Percentiles rank a stretch among this genome's conserved stretches.
Evolutionary conservation across 345 rosid species (phyloP).

Genomic region (Hibiscus mutabilis): DNA sequence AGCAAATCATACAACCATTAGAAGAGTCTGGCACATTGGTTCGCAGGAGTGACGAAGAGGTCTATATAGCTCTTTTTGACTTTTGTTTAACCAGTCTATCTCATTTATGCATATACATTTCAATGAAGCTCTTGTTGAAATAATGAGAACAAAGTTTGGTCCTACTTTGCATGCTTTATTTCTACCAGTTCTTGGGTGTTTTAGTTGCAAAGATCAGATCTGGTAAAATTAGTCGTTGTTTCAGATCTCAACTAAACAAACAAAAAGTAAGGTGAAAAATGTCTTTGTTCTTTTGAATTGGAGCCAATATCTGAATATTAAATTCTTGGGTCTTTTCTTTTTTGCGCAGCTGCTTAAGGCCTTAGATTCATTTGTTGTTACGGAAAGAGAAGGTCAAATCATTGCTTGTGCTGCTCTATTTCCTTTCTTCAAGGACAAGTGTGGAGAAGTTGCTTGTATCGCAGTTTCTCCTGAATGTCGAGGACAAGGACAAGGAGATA

Average conservation of each 20-base stretch:
- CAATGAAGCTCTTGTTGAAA: background rate
- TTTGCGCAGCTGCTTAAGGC: constrained; percentile 44
- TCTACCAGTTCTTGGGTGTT: background rate
- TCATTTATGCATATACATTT: background rate
- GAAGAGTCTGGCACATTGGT: constrained; percentile 69
- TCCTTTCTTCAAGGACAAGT: constrained; percentile 70
- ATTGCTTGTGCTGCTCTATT: constrained; percentile 92
- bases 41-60: constrained; percentile 75
- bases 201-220: background rate
- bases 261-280: background rate
- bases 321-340: constrained; percentile 10
- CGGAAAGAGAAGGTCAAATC: constrained; percentile 57
- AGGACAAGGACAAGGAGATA: constrained; percentile 98
- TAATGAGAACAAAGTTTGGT: background rate
- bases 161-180: background rate
- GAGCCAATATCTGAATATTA: background rate
- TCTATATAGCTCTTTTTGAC: constrained; percentile 19
- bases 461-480: constrained; percentile 91
- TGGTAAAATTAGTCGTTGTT: background rate
- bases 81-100: constrained; percentile 1
- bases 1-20: constrained; percentile 58
- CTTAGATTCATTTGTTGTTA: constrained; percentile 34
- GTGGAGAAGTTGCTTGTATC: constrained; percentile 93
- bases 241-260: background rate
- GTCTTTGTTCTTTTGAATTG: background rate